phyloP scores from a whole-genome alignment of 75 land plant species.

The Sequoia sempervirens region DNA sequence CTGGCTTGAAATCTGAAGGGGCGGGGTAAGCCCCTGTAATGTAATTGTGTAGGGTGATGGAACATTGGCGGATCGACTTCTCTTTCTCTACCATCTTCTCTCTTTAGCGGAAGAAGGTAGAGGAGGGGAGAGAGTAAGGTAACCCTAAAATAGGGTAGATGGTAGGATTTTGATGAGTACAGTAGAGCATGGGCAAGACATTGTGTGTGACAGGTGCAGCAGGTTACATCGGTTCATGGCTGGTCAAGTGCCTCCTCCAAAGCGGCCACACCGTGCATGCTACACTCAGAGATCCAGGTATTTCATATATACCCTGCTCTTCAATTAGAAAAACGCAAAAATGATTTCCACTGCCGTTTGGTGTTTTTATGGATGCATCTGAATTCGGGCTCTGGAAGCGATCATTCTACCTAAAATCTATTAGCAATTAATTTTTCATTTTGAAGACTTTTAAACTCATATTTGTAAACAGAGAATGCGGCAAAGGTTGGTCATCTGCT shows the following conservation, averaged over 20 bases:
- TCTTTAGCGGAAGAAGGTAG: too few species aligned
- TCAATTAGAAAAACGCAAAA: neutral
- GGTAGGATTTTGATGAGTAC: too few species aligned
- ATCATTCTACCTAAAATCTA: too few species aligned
- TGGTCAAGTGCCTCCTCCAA: neutral
- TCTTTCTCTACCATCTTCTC: too few species aligned
- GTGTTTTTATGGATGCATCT: neutral
- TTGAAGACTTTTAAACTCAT: neutral
- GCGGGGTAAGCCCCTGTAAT: too few species aligned
- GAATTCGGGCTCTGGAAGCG: neutral
- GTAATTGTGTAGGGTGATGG: too few species aligned
- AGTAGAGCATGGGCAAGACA: slow-evolving; percentile 6
- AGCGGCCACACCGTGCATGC: neutral
- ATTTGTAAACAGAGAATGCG: slow-evolving; percentile 22
- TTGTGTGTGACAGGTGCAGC: slow-evolving; percentile 28
- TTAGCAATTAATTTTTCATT: too few species aligned
- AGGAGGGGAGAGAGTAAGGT: too few species aligned
- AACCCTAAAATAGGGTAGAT: too few species aligned
- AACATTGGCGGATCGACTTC: too few species aligned
- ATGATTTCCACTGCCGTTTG: neutral
- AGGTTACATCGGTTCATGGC: slow-evolving; percentile 13
- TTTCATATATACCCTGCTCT: neutral
- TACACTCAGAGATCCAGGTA: neutral
- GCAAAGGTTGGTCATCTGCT: slow-evolving; percentile 51
- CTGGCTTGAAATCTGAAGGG: too few species aligned